phyloP scores from a whole-genome alignment of 2,329 filamentous ascomycete genomes.

The Alternaria postmessia region DNA sequence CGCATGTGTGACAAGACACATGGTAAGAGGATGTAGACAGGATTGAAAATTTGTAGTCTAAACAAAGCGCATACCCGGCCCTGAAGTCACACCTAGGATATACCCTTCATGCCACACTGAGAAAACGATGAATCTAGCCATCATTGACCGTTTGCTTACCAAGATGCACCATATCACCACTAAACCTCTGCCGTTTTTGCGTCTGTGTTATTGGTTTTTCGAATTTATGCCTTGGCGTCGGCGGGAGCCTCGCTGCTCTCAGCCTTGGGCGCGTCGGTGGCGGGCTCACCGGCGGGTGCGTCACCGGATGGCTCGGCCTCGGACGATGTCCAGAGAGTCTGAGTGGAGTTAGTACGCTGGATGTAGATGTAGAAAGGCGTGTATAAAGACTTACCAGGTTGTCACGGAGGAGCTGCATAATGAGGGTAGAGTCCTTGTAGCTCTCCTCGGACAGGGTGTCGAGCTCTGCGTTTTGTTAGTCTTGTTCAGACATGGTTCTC shows the following conservation, averaged over 20 bases:
- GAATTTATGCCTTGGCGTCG: slow-evolving; percentile 68
- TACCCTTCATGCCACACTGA: slow-evolving; percentile 38
- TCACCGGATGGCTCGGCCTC: slow-evolving; percentile 84
- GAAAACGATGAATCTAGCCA: slow-evolving; percentile 41
- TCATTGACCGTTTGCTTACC: slow-evolving; percentile 40
- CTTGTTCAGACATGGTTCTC: neutral
- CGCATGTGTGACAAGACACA: slow-evolving; percentile 3
- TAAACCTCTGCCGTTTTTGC: slow-evolving; percentile 44
- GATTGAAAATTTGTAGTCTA: slow-evolving; percentile 51
- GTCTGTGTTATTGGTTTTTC: slow-evolving; percentile 32
- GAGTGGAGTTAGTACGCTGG: slow-evolving; percentile 11
- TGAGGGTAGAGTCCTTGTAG: slow-evolving; percentile 98
- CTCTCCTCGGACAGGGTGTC: slow-evolving; percentile 97
- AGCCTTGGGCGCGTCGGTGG: slow-evolving; percentile 60
- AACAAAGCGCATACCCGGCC: slow-evolving; percentile 41
- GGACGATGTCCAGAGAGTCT: slow-evolving; percentile 99
- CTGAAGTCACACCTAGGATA: slow-evolving; percentile 42
- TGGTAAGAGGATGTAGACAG: slow-evolving; percentile 37
- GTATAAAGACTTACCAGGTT: slow-evolving; percentile 73
- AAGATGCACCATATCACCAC: slow-evolving; percentile 43
- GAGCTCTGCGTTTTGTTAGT: slow-evolving; percentile 69
- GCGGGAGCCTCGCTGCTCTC: slow-evolving; percentile 52
- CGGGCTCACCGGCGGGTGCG: slow-evolving; percentile 62
- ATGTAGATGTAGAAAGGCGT: neutral
- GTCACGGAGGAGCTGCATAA: slow-evolving; percentile 98